Conservation (phyloP, 495 filamentous ascomycete species). For the Barbatosphaeria neglecta region DNA sequence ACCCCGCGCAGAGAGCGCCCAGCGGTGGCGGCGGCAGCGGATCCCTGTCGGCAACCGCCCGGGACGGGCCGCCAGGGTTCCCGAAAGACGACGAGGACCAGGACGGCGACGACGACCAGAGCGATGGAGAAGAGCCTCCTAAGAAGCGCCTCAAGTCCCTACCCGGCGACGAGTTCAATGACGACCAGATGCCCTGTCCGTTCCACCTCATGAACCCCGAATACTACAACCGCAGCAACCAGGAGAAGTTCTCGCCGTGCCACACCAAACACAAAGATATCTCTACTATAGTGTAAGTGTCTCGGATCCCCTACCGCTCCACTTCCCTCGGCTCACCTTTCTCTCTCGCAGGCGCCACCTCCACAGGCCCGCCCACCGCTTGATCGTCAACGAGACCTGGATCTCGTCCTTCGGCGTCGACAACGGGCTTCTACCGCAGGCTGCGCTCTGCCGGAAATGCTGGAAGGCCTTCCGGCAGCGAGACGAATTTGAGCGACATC, state of each 20-base stretch:
- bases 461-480: constrained; percentile 14
- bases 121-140: background rate
- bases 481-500: constrained; percentile 10
- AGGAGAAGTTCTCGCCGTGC: constrained; percentile 20
- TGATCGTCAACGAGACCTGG: constrained; percentile 11
- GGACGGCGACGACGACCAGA: background rate
- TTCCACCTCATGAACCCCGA: constrained; percentile 7
- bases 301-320: background rate
- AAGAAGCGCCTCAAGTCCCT: background rate
- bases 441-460: constrained; percentile 19
- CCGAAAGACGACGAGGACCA: background rate
- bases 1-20: background rate
- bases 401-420: constrained; percentile 20
- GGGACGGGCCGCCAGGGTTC: background rate
- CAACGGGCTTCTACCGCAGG: constrained; percentile 12
- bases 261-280: constrained; percentile 23
- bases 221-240: constrained; percentile 7
- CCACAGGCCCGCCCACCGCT: constrained; percentile 16
- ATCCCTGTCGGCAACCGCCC: background rate
- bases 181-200: background rate
- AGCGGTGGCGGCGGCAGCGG: background rate
- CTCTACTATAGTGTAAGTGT: constrained; percentile 21
- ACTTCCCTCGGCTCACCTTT: background rate
- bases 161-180: background rate
- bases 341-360: constrained; percentile 15